Conservation (phyloP, 345 rosid genomes). For the Ceriops decandra region DNA sequence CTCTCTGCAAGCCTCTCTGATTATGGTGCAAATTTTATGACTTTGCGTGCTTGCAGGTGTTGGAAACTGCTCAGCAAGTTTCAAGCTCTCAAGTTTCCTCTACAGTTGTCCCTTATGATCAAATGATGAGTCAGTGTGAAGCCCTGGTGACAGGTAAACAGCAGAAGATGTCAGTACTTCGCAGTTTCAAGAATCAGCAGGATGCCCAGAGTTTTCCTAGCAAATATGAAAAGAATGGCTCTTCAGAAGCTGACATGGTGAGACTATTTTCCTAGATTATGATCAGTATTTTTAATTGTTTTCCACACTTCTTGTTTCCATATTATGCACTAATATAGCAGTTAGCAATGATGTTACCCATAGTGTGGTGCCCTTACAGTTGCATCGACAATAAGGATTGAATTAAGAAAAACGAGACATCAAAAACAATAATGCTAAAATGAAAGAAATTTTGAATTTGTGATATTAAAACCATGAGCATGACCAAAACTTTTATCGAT, state of each 20-base stretch:
- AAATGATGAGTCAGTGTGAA: conserved; percentile 89
- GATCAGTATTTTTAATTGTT: background rate
- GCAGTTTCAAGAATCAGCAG: conserved; percentile 61
- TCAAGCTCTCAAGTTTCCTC: conserved; percentile 73
- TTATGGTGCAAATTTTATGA: background rate
- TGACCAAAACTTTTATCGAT: too few species aligned
- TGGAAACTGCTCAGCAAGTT: conserved; percentile 83
- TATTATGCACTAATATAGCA: background rate
- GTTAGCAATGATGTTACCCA: background rate
- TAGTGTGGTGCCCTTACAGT: background rate
- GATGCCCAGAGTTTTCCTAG: conserved; percentile 44
- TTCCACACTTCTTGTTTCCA: background rate
- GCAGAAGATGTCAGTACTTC: conserved; percentile 89
- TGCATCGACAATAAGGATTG: background rate
- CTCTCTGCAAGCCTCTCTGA: background rate
- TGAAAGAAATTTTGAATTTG: too few species aligned
- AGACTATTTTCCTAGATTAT: conserved; percentile 17
- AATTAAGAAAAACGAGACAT: too few species aligned
- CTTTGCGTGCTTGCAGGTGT: conserved; percentile 42
- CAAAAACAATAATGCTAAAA: too few species aligned
- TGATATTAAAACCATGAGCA: too few species aligned
- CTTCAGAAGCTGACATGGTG: conserved; percentile 40
- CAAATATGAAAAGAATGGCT: conserved; percentile 34
- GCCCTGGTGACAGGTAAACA: conserved; percentile 80
- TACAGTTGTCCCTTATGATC: conserved; percentile 70